Evolutionary conservation across 1,139 yeast genomes (phyloP).

Genomic region (Arxiozyma slooffiae): DNA sequence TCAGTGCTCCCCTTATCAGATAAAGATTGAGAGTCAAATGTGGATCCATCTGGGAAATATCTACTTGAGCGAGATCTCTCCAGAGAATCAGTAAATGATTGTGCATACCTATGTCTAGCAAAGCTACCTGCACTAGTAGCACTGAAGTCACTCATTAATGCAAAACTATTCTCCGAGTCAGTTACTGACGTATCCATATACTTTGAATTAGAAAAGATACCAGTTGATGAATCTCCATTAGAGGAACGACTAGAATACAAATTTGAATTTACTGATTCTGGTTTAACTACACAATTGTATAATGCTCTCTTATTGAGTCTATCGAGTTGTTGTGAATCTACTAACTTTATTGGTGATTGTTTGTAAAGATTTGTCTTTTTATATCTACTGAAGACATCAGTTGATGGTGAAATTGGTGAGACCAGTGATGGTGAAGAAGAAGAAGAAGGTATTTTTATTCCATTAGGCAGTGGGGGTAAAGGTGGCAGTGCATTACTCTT

Average conservation of each 20-base stretch:
- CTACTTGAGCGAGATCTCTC: conserved; percentile 18
- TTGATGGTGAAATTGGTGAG: conserved; percentile 14
- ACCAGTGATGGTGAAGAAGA: conserved; percentile 7
- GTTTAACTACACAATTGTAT: neutral
- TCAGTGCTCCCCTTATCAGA: conserved; percentile 1
- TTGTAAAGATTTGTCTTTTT: neutral
- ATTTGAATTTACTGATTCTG: neutral
- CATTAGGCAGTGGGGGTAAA: conserved; percentile 23
- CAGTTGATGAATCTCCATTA: conserved; percentile 10
- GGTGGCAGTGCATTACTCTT: conserved; percentile 15
- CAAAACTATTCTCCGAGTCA: conserved; percentile 32
- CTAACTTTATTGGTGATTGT: neutral
- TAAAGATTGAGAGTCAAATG: conserved; percentile 1
- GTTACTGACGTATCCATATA: conserved; percentile 25
- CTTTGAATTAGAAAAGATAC: conserved; percentile 24
- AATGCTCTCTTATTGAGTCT: neutral
- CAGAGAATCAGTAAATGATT: conserved; percentile 29
- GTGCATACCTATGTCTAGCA: conserved; percentile 57
- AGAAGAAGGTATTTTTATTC: neutral
- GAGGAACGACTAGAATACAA: conserved; percentile 1
- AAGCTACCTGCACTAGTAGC: conserved; percentile 88
- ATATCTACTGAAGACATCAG: conserved; percentile 13
- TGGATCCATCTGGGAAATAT: neutral
- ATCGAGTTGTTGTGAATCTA: neutral
- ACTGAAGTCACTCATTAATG: conserved; percentile 53